A percentile compares a stretch with the other conserved stretches of the same genome.
phyloP scores from a whole-genome alignment of 495 filamentous ascomycete species.

The Neurospora sp. region DNA sequence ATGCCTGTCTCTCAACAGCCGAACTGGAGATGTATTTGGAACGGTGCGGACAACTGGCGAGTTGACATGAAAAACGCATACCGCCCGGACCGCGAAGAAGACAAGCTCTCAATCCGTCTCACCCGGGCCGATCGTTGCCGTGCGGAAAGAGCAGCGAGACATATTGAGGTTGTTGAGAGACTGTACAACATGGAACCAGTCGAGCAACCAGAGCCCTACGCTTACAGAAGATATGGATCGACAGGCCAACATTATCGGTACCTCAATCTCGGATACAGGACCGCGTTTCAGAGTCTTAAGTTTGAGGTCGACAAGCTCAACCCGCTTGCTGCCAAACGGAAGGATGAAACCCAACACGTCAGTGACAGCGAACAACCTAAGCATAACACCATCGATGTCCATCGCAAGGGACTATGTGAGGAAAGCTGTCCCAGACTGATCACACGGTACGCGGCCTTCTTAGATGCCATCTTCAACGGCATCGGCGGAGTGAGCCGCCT shows the following conservation, averaged over 20 bases:
- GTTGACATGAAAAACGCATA: neutral
- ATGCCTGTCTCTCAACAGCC: neutral
- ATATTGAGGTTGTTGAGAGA: neutral
- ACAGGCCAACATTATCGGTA: neutral
- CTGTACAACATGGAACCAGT: neutral
- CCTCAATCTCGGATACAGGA: neutral
- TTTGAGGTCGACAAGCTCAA: neutral
- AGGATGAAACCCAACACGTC: neutral
- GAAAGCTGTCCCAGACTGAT: neutral
- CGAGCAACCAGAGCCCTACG: neutral
- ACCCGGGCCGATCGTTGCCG: neutral
- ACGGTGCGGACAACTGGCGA: neutral
- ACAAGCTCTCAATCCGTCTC: neutral
- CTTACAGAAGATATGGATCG: neutral
- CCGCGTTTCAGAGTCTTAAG: neutral
- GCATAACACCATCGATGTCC: neutral
- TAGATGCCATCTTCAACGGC: neutral
- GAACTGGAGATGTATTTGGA: neutral
- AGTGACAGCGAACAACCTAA: neutral
- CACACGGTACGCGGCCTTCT: neutral
- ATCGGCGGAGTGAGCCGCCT: neutral
- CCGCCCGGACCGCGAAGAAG: neutral
- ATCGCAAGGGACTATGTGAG: neutral
- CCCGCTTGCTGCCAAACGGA: neutral
- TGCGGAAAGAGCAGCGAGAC: neutral